phyloP scores from a whole-genome alignment of 2,329 filamentous ascomycete genomes.

The Polytolypa hystricis region DNA sequence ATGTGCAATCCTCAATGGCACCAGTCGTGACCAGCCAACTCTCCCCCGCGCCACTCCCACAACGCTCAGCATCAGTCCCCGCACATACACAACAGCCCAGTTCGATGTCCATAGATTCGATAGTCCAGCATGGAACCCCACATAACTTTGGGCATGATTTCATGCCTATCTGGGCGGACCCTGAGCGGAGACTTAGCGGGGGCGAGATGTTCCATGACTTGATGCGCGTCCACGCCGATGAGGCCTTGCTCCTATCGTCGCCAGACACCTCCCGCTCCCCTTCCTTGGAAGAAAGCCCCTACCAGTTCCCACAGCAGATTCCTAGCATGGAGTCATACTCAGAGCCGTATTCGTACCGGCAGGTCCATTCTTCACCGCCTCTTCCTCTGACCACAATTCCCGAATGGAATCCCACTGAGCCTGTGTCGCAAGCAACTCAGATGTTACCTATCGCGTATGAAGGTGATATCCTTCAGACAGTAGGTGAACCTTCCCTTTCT shows the following conservation, averaged over 20 bases:
- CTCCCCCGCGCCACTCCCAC: neutral
- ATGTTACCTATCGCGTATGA: slow-evolving; percentile 25
- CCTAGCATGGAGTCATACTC: slow-evolving; percentile 26
- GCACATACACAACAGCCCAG: neutral
- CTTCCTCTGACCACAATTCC: slow-evolving; percentile 21
- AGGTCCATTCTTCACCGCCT: slow-evolving; percentile 24
- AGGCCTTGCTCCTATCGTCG: slow-evolving; percentile 33
- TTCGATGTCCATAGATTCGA: slow-evolving; percentile 3
- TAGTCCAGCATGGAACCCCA: neutral
- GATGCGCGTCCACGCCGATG: slow-evolving; percentile 28
- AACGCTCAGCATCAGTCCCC: neutral
- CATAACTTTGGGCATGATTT: slow-evolving; percentile 8
- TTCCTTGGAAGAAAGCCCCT: slow-evolving; percentile 24
- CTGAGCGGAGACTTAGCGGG: slow-evolving; percentile 24
- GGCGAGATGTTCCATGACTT: slow-evolving; percentile 21
- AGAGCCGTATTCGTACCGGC: slow-evolving; percentile 22
- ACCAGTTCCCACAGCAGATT: slow-evolving; percentile 21
- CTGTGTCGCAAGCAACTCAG: slow-evolving; percentile 19
- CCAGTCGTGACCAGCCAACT: neutral
- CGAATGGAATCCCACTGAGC: slow-evolving; percentile 25
- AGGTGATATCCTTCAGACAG: slow-evolving; percentile 27
- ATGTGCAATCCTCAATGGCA: neutral
- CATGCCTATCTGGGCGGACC: slow-evolving; percentile 25
- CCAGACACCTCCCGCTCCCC: slow-evolving; percentile 36
- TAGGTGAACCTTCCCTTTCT: slow-evolving; percentile 28